Evolutionary conservation across 164 flowering plant genomes (phyloP), one percentile per base, ranked within the genome.

Genomic region (Protea cynaroides): DNA sequence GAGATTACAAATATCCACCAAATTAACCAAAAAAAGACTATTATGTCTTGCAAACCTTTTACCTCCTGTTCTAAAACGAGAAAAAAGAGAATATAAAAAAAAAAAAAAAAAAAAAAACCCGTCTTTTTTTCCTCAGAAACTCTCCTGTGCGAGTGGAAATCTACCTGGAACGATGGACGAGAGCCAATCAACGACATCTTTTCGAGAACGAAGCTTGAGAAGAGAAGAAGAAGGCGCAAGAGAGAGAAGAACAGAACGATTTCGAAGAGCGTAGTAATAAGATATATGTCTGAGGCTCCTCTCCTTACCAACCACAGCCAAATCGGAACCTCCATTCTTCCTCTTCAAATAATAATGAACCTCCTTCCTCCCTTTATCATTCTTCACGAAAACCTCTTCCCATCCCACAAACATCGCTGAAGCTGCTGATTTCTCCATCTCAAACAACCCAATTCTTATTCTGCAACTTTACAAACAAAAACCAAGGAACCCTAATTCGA

Each of bases 301-400:
- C 75, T 89, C 96, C 59, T 74, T 83, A 17, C 94, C 98, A 8
- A 89, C 65, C 34, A 92, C 89, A 14, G 79, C 96, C 63, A 92
- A 88, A 81, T 87, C 92, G 25, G 75, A 69, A 9, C 59, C 29
- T 8, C 86, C 87, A 38, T 81, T 83, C 47, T 52, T 66, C 40
- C 79, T 72, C 75, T 78, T 82, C 74, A 92, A 68, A 53, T 72
- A 82, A 61, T 84, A 92, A 66, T 72, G 89, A 29, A 88, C 86
- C 71, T 80, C 86, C 55, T 84, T 76, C 65, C 76, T 76, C 57
- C 91, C 94, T 63, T 73, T 84, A 13, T 81, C 88, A 61, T 70
- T 75, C 58, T 80, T 79, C 19, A 81, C 82, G 7, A 61, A 50
- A 61, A 83, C 81, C 82, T 89, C 98, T 19, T 84, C 86, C 92